phyloP scores from a whole-genome alignment of 768 basidiomycete genomes.

The Rhodotorula taiwanensis region DNA sequence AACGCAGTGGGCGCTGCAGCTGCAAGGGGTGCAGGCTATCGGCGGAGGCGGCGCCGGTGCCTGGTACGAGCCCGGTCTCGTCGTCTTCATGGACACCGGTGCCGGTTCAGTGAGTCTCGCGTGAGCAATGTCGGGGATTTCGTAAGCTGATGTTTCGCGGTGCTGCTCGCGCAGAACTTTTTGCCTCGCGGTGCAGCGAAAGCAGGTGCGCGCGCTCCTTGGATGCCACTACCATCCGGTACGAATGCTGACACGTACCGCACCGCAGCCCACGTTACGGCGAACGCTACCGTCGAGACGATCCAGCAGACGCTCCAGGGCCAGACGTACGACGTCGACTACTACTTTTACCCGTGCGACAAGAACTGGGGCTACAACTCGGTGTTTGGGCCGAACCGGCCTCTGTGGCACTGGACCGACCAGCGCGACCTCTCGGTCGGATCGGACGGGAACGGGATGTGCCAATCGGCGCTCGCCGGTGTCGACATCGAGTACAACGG shows the following conservation, averaged over 20 bases:
- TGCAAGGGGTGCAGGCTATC: too few species aligned
- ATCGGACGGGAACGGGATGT: background rate
- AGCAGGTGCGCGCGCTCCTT: background rate
- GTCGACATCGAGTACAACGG: slow-evolving; percentile 10
- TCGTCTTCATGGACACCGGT: slow-evolving; percentile 3
- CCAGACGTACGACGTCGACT: background rate
- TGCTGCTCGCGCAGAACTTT: background rate
- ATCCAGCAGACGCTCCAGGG: background rate
- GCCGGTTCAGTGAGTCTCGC: background rate
- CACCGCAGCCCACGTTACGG: background rate
- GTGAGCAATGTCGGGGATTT: too few species aligned
- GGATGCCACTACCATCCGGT: background rate
- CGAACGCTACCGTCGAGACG: background rate
- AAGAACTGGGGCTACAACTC: background rate
- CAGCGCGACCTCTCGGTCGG: too few species aligned
- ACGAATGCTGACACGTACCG: background rate
- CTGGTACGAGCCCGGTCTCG: too few species aligned
- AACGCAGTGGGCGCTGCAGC: background rate
- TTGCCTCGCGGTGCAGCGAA: background rate
- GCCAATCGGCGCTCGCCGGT: background rate
- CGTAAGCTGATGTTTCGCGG: too few species aligned
- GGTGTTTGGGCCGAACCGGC: too few species aligned
- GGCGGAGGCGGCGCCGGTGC: too few species aligned
- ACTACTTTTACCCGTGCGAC: slow-evolving; percentile 7
- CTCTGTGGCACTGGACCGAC: too few species aligned